phyloP scores from a whole-genome alignment of 2,329 filamentous ascomycete species.

The Colletotrichum orbiculare region DNA sequence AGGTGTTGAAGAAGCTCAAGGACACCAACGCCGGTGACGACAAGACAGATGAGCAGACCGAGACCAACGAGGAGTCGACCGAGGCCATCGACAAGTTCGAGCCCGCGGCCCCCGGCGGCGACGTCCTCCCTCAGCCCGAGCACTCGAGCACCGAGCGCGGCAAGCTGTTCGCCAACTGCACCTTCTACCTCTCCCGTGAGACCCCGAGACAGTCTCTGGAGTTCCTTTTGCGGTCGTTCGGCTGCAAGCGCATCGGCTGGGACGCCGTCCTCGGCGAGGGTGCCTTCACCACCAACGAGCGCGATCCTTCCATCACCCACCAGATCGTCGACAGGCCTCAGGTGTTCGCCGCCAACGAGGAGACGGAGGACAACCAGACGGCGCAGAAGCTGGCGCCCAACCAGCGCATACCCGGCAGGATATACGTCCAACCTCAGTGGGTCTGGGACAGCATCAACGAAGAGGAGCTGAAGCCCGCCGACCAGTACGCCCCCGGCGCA shows the following conservation, averaged over 20 bases:
- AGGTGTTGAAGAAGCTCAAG: conserved; percentile 76
- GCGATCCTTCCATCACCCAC: conserved; percentile 90
- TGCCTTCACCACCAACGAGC: conserved; percentile 90
- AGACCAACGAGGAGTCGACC: conserved; percentile 55
- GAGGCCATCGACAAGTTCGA: conserved; percentile 92
- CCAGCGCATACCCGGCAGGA: conserved; percentile 87
- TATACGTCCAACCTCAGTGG: conserved; percentile 97
- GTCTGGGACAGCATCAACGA: conserved; percentile 98
- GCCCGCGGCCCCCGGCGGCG: conserved; percentile 83
- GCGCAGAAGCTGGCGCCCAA: conserved; percentile 68
- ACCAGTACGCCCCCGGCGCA: conserved; percentile 90
- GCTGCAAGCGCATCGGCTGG: conserved; percentile 96
- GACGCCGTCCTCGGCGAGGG: conserved; percentile 90
- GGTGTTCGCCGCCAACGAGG: conserved; percentile 63
- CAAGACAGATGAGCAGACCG: conserved; percentile 51
- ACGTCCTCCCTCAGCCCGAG: conserved; percentile 84
- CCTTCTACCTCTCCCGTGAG: conserved; percentile 93
- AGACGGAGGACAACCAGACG: conserved; percentile 70
- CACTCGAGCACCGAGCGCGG: conserved; percentile 73
- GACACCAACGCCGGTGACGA: conserved; percentile 59
- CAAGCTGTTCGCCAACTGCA: conserved; percentile 87
- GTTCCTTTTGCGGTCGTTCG: conserved; percentile 92
- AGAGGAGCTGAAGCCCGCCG: conserved; percentile 85
- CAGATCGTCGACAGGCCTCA: conserved; percentile 94
- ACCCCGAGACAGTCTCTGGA: conserved; percentile 91